A percentile compares a stretch with the other conserved stretches of the same genome.
Evolutionary conservation across 1,284 basidiomycete species (phyloP).

Genomic region (Puccinia coronata): DNA sequence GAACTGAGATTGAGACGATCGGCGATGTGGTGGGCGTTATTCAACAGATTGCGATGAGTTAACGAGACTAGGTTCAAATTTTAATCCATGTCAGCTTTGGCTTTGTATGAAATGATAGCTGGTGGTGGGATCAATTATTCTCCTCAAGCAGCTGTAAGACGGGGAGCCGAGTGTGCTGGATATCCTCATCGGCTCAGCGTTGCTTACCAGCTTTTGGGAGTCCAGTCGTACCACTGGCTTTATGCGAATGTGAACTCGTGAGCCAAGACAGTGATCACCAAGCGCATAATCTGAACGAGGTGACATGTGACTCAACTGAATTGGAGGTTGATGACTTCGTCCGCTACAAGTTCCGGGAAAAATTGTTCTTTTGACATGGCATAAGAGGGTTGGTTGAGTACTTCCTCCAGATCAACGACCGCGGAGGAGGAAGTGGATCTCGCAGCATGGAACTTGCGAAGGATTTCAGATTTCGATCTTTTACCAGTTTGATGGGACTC

Average conservation of each 20-base stretch:
- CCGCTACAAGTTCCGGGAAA: neutral
- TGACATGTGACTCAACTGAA: constrained; percentile 35
- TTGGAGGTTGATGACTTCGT: constrained; percentile 37
- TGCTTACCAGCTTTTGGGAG: constrained; percentile 29
- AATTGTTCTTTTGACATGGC: neutral
- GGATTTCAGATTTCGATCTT: constrained; percentile 4
- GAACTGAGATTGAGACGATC: constrained; percentile 27
- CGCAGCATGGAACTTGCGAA: neutral
- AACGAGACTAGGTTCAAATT: constrained; percentile 6
- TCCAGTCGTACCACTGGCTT: constrained; percentile 27
- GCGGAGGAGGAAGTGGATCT: neutral
- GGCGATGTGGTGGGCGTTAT: constrained; percentile 33
- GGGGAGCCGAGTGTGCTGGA: neutral
- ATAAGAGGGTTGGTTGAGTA: neutral
- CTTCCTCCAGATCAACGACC: constrained; percentile 19
- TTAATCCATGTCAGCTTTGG: neutral
- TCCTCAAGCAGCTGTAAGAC: no score
- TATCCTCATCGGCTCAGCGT: neutral
- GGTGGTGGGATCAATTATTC: no score
- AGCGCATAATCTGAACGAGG: neutral
- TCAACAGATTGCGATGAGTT: constrained; percentile 40
- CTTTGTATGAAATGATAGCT: no score
- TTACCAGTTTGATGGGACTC: neutral
- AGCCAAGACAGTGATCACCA: neutral
- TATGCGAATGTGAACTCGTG: neutral